A percentile compares a stretch with the other conserved stretches of the same genome.
phyloP scores from a whole-genome alignment of 345 rosid species.

The Balakata baccata region DNA sequence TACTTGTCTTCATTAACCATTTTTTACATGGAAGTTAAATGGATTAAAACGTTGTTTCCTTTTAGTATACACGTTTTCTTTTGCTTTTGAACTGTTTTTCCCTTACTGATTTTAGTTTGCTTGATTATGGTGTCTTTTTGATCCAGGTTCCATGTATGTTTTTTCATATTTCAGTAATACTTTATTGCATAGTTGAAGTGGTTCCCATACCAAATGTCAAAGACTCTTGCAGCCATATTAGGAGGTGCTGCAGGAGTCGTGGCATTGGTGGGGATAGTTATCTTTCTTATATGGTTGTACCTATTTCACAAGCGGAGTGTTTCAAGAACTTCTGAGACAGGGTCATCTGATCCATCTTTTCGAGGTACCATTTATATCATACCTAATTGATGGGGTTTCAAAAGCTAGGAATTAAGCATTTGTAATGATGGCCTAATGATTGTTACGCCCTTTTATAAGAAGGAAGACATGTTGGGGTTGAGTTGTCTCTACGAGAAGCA shows the following conservation, averaged over 20 bases:
- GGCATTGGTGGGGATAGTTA: slow-evolving; percentile 57
- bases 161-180: slow-evolving; percentile 18
- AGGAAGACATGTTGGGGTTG: slow-evolving; percentile 68
- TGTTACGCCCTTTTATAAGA: slow-evolving; percentile 28
- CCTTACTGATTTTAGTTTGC: slow-evolving; percentile 16
- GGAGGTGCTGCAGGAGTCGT: slow-evolving; percentile 98
- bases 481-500: slow-evolving; percentile 68
- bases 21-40: not conserved
- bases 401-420: slow-evolving; percentile 6
- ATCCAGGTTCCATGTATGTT: slow-evolving; percentile 47
- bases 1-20: not conserved
- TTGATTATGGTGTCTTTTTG: slow-evolving; percentile 22
- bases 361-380: slow-evolving; percentile 47
- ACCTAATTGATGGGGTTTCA: not conserved
- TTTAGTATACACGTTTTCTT: not conserved
- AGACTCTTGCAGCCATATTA: slow-evolving; percentile 68
- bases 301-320: slow-evolving; percentile 41
- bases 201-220: slow-evolving; percentile 77
- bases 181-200: slow-evolving; percentile 44
- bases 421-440: no score
- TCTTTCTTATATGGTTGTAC: slow-evolving; percentile 63
- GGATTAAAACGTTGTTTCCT: slow-evolving; percentile 2
- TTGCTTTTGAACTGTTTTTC: slow-evolving; percentile 2
- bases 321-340: slow-evolving; percentile 78
- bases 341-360: slow-evolving; percentile 70